A percentile compares a stretch with the other conserved stretches of the same genome.
phyloP scores from a whole-genome alignment of 306 rosid species.

The Purshia tridentata region DNA sequence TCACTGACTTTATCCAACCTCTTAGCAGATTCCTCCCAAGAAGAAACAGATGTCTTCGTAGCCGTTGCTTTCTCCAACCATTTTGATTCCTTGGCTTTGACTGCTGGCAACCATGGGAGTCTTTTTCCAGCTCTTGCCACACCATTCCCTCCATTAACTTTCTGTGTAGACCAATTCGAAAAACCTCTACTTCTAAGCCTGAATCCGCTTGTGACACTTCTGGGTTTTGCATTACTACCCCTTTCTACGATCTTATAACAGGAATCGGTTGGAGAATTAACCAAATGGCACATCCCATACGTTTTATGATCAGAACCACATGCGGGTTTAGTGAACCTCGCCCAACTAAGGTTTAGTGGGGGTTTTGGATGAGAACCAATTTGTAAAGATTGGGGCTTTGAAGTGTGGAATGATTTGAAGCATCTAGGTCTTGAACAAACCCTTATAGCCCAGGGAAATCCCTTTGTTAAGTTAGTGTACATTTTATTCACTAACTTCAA shows the following conservation, averaged over 20 bases:
- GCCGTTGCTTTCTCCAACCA: conserved; percentile 17
- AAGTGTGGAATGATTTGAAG: conserved; percentile 31
- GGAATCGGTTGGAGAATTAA: conserved; percentile 13
- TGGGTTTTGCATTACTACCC: conserved; percentile 24
- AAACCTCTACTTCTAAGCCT: conserved; percentile 40
- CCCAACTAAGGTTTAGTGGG: conserved; percentile 34
- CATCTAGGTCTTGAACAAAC: conserved; percentile 55
- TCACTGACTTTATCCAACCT: conserved; percentile 17
- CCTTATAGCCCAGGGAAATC: conserved; percentile 59
- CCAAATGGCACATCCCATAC: conserved; percentile 22
- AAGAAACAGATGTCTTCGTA: conserved; percentile 20
- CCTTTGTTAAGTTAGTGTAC: conserved; percentile 55
- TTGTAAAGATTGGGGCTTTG: conserved; percentile 42
- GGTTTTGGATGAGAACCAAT: conserved; percentile 37
- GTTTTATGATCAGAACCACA: conserved; percentile 20
- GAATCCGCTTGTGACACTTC: conserved; percentile 17
- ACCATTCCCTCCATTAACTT: conserved; percentile 21
- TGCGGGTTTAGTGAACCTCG: conserved; percentile 11
- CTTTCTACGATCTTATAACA: conserved; percentile 19
- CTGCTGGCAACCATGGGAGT: conserved; percentile 71
- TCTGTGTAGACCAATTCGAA: conserved; percentile 36
- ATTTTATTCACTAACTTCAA: conserved; percentile 21
- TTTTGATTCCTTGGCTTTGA: conserved; percentile 29
- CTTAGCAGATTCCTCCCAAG: conserved; percentile 37
- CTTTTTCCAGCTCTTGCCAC: conserved; percentile 29